These are phyloP conservation scores for Aegilops longissima DNA, from an alignment of 176 grass and related monocot genomes.

Conservation along the genomic window DNA sequence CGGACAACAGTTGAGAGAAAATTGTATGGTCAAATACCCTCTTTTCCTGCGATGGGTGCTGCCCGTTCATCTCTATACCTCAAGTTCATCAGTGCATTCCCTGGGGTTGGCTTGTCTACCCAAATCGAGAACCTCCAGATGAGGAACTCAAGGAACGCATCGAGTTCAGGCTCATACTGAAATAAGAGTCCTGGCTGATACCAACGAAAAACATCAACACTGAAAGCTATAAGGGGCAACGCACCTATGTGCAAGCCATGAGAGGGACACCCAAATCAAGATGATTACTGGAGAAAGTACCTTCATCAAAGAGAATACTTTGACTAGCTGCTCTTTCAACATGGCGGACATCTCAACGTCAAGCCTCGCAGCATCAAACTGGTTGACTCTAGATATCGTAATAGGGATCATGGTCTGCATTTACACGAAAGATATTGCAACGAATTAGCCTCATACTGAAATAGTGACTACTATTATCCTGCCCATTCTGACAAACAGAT, in stretches of 20 bases:
- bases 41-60: conserved; percentile 62
- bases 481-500: neutral
- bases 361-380: conserved; percentile 88
- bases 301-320: conserved; percentile 97
- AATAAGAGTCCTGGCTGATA: conserved; percentile 92
- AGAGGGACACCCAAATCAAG: neutral
- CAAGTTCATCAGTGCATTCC: conserved; percentile 94
- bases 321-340: conserved; percentile 96
- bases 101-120: conserved; percentile 97
- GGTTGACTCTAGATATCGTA: conserved; percentile 89
- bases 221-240: neutral
- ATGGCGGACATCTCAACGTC: conserved; percentile 97
- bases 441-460: neutral
- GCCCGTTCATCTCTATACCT: conserved; percentile 86
- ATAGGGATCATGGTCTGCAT: conserved; percentile 65
- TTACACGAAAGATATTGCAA: conserved; percentile 2
- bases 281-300: conserved; percentile 44
- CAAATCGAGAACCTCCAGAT: conserved; percentile 99
- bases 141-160: conserved; percentile 96
- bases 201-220: conserved; percentile 43
- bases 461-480: neutral
- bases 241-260: neutral
- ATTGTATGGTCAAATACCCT: conserved; percentile 43
- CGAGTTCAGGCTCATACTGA: conserved; percentile 95
- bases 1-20: neutral